phyloP scores from a whole-genome alignment of 2,329 filamentous ascomycete species.

The Arthroderma uncinatum region DNA sequence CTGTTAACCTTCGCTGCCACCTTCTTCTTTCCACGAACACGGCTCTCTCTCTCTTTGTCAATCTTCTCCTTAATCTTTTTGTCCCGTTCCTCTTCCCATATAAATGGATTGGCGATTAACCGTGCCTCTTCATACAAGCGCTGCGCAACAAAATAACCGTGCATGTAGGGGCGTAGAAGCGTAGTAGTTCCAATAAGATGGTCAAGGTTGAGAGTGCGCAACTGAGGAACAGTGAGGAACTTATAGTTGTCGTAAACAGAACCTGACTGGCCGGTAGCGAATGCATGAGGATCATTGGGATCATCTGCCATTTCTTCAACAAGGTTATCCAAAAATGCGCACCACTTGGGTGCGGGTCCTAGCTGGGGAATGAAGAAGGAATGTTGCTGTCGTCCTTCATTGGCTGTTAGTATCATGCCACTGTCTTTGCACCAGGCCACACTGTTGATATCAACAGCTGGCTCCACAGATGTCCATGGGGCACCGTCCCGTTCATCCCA shows the following conservation, averaged over 20 bases:
- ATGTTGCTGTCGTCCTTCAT: slow-evolving; percentile 91
- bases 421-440: slow-evolving; percentile 86
- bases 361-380: slow-evolving; percentile 91
- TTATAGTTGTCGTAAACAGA: slow-evolving; percentile 99
- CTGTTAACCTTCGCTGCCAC: slow-evolving; percentile 79
- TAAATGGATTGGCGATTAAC: slow-evolving; percentile 83
- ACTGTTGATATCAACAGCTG: slow-evolving; percentile 85
- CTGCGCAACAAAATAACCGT: slow-evolving; percentile 94
- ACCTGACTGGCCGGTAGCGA: slow-evolving; percentile 39
- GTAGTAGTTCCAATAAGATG: slow-evolving; percentile 87
- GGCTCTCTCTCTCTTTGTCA: slow-evolving; percentile 88
- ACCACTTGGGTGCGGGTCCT: slow-evolving; percentile 89
- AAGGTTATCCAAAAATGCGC: slow-evolving; percentile 89
- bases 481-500: slow-evolving; percentile 76
- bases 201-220: slow-evolving; percentile 72
- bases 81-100: slow-evolving; percentile 82
- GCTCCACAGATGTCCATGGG: slow-evolving; percentile 93
- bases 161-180: slow-evolving; percentile 90
- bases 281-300: slow-evolving; percentile 50
- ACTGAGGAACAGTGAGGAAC: slow-evolving; percentile 80
- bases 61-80: slow-evolving; percentile 92
- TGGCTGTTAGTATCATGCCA: slow-evolving; percentile 92
- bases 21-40: slow-evolving; percentile 91
- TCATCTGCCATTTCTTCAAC: slow-evolving; percentile 97
- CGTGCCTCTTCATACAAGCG: slow-evolving; percentile 91